Evolutionary conservation across 2,329 filamentous ascomycete genomes (phyloP), one percentile per base, ranked within the genome.

Genomic region (Scopulariopsis brevicaulis): DNA sequence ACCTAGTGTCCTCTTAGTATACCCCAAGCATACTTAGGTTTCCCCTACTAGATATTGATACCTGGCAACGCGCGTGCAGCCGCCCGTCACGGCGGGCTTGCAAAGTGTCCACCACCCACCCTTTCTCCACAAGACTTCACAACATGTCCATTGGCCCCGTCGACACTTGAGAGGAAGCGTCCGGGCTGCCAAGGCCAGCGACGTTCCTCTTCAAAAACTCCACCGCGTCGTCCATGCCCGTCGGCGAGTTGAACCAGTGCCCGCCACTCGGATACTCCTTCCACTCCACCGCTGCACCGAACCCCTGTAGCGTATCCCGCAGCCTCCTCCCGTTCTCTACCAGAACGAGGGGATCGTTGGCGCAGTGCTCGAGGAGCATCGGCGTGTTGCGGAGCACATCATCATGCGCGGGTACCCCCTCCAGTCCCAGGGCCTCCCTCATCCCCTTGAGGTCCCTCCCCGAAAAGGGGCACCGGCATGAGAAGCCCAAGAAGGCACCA

Each of bases 181-280:
- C 28, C 14, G 32, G 7, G 53, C 4, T 10, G 8, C 4, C 37
- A 8, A n/a, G 3, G 6, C 34, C 34, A 14, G 46, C 37, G 7
- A 58, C 50, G 25, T 46, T 7, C n/a, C 24, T 54, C 3, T 57
- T 62, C 20, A 76, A 55, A 59, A 74, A 75, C 1, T 59, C 60
- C 12, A 69, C 65, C 0, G 67, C 69, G 59, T 77, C 74, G 58
- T 77, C 72, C 34, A 76, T 68, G 0, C 76, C 76, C 1, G 62
- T 56, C 0, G 74, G 74, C 15, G 70, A 67, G 59, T 77, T 71
- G 53, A 77, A 68, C 73, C 74, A 76, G 59, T 78, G 73, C 0
- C 70, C 72, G 12, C 76, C 75, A n/a, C 65, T 61, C 2, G 64
- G 61, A 59, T 78, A 78, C 61, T 74, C 70, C 43, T 63, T 70